Conservation (phyloP, 257 asterid genomes). For the Thymus quinquecostatus region DNA sequence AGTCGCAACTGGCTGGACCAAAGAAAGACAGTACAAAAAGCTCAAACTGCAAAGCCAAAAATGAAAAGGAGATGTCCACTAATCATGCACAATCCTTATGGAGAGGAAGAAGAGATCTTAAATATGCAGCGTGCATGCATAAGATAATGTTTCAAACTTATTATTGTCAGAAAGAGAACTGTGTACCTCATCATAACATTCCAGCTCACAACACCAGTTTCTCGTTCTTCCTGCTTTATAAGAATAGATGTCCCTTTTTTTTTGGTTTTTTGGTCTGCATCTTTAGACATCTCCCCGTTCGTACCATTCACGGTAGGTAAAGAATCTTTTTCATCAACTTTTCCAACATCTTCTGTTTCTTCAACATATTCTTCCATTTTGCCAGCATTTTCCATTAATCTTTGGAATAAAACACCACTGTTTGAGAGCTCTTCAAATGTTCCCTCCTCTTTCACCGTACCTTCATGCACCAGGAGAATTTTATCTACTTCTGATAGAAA, state of each 20-base stretch:
- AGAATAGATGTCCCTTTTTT: slow-evolving; percentile 82
- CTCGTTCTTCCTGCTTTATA: slow-evolving; percentile 97
- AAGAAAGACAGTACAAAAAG: not conserved
- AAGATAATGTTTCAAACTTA: slow-evolving; percentile 10
- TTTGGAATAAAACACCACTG: slow-evolving; percentile 74
- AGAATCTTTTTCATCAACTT: slow-evolving; percentile 41
- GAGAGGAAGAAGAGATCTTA: slow-evolving; percentile 7
- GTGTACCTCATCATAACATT: slow-evolving; percentile 76
- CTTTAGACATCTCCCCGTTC: slow-evolving; percentile 47
- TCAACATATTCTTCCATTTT: slow-evolving; percentile 91
- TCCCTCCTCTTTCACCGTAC: slow-evolving; percentile 96
- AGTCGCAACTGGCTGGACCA: slow-evolving; percentile 6
- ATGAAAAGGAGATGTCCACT: slow-evolving; percentile 11
- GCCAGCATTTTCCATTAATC: slow-evolving; percentile 98
- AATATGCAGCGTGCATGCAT: not conserved
- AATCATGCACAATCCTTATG: not conserved
- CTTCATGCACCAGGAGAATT: slow-evolving; percentile 91
- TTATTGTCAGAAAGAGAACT: slow-evolving; percentile 14
- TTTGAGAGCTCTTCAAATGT: slow-evolving; percentile 92
- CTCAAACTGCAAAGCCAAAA: slow-evolving; percentile 1
- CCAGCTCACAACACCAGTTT: slow-evolving; percentile 94
- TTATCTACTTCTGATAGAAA: slow-evolving; percentile 94
- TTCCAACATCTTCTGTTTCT: slow-evolving; percentile 55
- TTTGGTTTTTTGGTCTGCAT: slow-evolving; percentile 42
- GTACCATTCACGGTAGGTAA: slow-evolving; percentile 56